Conservation (phyloP, 176 grass and related monocot genomes). For the Bromus sterilis region DNA sequence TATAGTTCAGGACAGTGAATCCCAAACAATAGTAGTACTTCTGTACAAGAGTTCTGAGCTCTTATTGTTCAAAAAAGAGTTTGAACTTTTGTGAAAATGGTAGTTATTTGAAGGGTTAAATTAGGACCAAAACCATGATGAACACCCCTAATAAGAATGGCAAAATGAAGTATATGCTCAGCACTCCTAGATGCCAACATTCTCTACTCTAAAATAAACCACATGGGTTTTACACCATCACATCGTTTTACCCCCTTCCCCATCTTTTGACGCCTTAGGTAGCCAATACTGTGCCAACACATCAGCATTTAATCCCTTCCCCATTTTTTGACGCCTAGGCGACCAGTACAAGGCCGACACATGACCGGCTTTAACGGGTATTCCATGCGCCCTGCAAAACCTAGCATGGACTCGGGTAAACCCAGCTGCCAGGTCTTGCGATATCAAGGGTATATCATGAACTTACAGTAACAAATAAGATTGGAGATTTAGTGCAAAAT, state of each 20-base stretch:
- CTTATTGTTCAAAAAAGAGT: not conserved
- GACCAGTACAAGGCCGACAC: not conserved
- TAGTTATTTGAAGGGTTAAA: not conserved
- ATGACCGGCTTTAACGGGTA: not conserved
- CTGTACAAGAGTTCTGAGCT: not conserved
- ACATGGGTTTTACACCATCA: not conserved
- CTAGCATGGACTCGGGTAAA: not conserved
- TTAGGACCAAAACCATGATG: not conserved
- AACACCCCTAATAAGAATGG: not conserved
- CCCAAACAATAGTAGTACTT: not conserved
- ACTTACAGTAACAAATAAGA: not conserved
- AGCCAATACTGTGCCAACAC: not conserved
- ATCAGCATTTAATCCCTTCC: not conserved
- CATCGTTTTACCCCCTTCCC: not conserved
- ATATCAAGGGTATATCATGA: not conserved
- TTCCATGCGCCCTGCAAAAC: not conserved
- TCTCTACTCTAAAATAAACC: not conserved
- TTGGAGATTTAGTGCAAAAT: not conserved
- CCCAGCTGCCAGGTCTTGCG: not conserved
- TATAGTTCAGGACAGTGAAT: not conserved
- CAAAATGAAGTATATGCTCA: constrained; percentile 1
- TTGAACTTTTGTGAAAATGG: not conserved
- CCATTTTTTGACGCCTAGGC: not conserved
- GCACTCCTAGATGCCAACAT: not conserved
- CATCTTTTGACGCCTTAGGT: not conserved